A percentile compares a stretch with the other conserved stretches of the same genome.
Evolutionary conservation across 1,284 basidiomycete species (phyloP).

Genomic region (Tilletia setariae): DNA sequence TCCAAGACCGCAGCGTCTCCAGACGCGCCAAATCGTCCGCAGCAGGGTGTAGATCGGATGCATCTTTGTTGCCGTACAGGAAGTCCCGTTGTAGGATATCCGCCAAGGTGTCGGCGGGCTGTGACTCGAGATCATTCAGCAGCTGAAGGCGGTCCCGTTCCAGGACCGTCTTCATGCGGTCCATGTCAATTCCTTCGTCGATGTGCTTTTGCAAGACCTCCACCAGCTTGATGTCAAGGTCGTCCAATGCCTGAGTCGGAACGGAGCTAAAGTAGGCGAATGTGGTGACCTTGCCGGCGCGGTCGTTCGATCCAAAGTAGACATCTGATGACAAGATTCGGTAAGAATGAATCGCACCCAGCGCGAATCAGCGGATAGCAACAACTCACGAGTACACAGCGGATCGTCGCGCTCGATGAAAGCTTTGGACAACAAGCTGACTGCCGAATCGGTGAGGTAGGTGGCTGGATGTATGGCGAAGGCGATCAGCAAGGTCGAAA

Average conservation of each 20-base stretch:
- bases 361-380: too few relatives aligned
- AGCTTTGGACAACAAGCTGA: constrained; percentile 86
- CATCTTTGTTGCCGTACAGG: constrained; percentile 79
- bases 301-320: constrained; percentile 75
- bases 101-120: constrained; percentile 59
- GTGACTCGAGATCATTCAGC: constrained; percentile 56
- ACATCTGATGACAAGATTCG: constrained; percentile 60
- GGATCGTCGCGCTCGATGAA: constrained; percentile 90
- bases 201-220: constrained; percentile 71
- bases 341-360: background rate
- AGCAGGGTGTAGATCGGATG: constrained; percentile 70
- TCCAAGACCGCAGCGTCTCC: constrained; percentile 65
- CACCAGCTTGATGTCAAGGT: constrained; percentile 70
- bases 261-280: constrained; percentile 79
- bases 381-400: constrained; percentile 60
- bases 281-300: constrained; percentile 66
- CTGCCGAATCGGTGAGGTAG: constrained; percentile 79
- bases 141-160: constrained; percentile 79
- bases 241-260: constrained; percentile 72
- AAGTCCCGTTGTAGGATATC: constrained; percentile 68
- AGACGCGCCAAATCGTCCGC: constrained; percentile 79
- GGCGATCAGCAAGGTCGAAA: background rate
- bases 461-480: constrained; percentile 49
- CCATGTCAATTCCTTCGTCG: constrained; percentile 80
- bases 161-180: constrained; percentile 82